A percentile compares a stretch with the other conserved stretches of the same genome.
These are phyloP conservation scores for Spirogloea muscicola DNA, from an alignment of 139 green algal species.

Conservation along the genomic window DNA sequence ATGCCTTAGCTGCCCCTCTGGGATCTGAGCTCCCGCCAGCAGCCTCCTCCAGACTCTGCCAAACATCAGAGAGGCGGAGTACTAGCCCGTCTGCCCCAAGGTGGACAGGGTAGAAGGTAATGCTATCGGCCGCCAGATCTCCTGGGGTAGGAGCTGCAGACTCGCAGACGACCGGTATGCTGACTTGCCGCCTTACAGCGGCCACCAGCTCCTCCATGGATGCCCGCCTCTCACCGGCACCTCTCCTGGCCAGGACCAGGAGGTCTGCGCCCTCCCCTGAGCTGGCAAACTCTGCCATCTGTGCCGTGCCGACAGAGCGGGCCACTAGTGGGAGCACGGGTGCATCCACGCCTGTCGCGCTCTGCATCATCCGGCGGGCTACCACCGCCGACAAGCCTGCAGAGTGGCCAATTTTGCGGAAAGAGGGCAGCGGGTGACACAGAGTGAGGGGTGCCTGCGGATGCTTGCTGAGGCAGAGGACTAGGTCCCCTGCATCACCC, in stretches of 20 bases:
- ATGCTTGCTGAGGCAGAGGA: background rate
- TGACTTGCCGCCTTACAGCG: background rate
- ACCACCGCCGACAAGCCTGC: constrained; percentile 81
- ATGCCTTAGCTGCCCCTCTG: background rate
- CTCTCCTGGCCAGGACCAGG: constrained; percentile 16
- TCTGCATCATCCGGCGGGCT: constrained; percentile 70
- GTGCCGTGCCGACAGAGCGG: constrained; percentile 48
- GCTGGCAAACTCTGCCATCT: constrained; percentile 42
- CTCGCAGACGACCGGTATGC: background rate
- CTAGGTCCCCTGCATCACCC: background rate
- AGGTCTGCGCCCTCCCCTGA: constrained; percentile 44
- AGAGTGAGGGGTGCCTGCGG: background rate
- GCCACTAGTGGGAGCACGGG: constrained; percentile 63
- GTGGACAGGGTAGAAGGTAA: no score
- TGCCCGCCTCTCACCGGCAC: background rate
- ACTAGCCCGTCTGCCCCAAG: no score
- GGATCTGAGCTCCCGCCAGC: no score
- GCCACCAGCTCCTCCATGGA: constrained; percentile 5
- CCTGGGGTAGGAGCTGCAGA: background rate
- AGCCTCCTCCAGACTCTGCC: no score
- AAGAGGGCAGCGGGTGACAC: background rate
- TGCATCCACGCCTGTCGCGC: background rate
- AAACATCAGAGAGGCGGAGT: no score
- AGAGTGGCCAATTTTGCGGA: background rate
- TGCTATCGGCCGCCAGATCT: no score